phyloP scores from a whole-genome alignment of 2,329 filamentous ascomycete species.

The Chaetomiaceae sp. region DNA sequence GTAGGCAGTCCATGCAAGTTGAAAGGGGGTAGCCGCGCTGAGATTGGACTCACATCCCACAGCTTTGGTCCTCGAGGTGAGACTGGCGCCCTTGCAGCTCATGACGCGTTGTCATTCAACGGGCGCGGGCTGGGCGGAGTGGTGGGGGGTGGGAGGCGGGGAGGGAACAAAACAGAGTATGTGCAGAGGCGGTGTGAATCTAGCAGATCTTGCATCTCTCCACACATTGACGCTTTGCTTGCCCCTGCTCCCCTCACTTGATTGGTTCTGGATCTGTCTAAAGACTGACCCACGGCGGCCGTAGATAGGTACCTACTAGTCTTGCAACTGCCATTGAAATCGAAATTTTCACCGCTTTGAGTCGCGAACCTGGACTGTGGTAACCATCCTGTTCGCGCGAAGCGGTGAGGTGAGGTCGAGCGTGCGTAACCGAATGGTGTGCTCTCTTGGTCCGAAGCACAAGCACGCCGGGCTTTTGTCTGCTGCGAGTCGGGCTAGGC shows the following conservation, averaged over 20 bases:
- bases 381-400: conserved; percentile 1
- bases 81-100: neutral
- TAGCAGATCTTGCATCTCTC: conserved; percentile 14
- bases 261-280: conserved; percentile 16
- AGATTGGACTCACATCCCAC: too few species aligned
- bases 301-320: too few species aligned
- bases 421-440: neutral
- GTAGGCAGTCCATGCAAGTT: too few species aligned
- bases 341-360: conserved; percentile 16
- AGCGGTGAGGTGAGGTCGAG: conserved; percentile 14
- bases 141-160: neutral
- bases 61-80: neutral
- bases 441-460: neutral
- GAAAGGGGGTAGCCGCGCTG: too few species aligned
- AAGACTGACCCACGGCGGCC: conserved; percentile 9
- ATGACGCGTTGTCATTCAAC: conserved; percentile 13
- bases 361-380: neutral
- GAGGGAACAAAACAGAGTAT: neutral
- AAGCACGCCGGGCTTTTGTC: neutral
- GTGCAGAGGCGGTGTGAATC: conserved; percentile 21
- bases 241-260: conserved; percentile 8
- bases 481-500: neutral
- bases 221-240: conserved; percentile 6
- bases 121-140: too few species aligned
- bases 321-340: neutral